Percentiles rank a stretch among this genome's conserved stretches.
phyloP scores from a whole-genome alignment of 2,329 filamentous ascomycete genomes.

The Diaporthe sp. region DNA sequence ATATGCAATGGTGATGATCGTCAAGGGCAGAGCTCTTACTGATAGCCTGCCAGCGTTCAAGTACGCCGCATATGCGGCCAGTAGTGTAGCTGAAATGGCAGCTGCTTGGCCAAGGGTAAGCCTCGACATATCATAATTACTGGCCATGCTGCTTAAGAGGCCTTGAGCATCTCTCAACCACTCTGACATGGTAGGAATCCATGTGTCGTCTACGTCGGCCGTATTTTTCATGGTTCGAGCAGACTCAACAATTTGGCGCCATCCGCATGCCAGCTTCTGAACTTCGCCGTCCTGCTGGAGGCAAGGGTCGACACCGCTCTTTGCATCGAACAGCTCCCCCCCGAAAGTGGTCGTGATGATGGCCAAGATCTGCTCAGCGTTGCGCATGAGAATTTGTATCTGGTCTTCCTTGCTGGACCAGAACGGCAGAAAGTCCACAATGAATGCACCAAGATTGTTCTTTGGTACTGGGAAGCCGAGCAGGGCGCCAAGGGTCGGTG shows the following conservation, averaged over 20 bases:
- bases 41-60: conserved; percentile 41
- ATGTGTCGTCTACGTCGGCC: conserved; percentile 51
- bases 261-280: conserved; percentile 76
- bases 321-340: conserved; percentile 55
- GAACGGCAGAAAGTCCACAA: conserved; percentile 81
- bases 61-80: conserved; percentile 56
- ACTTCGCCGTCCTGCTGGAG: conserved; percentile 58
- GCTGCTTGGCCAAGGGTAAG: conserved; percentile 63
- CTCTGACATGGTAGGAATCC: conserved; percentile 59
- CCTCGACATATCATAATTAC: conserved; percentile 84
- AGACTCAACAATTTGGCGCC: conserved; percentile 60
- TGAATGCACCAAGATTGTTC: conserved; percentile 91
- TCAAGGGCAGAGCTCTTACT: conserved; percentile 57
- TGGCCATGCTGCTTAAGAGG: conserved; percentile 89
- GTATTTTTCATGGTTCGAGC: conserved; percentile 40
- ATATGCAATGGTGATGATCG: conserved; percentile 72
- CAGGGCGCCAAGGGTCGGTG: conserved; percentile 87
- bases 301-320: conserved; percentile 43
- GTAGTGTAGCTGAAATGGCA: conserved; percentile 51
- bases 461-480: conserved; percentile 89
- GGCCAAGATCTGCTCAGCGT: conserved; percentile 83
- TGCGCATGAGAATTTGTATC: conserved; percentile 78
- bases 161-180: conserved; percentile 82
- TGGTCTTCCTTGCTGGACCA: conserved; percentile 75
- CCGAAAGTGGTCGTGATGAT: conserved; percentile 82